A percentile compares a stretch with the other conserved stretches of the same genome.
These are phyloP conservation scores for Backusella westeae DNA, from an alignment of 192 early-diverging fungal genomes.

Conservation along the genomic window DNA sequence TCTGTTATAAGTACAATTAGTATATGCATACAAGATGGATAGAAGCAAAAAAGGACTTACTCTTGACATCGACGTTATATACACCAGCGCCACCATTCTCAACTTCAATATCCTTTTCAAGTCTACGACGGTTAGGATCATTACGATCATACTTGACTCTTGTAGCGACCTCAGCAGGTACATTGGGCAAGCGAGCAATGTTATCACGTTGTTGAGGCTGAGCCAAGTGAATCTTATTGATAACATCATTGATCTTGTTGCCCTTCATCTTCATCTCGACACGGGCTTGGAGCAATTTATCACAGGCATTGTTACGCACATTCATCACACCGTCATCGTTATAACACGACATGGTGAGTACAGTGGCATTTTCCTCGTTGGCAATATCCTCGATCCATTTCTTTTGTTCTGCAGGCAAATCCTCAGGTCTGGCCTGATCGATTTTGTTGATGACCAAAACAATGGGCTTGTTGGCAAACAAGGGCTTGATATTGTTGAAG, in stretches of 20 bases:
- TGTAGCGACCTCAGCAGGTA: constrained; percentile 72
- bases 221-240: constrained; percentile 96
- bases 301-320: constrained; percentile 89
- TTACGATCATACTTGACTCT: constrained; percentile 72
- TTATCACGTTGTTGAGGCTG: constrained; percentile 85
- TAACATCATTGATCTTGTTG: constrained; percentile 84
- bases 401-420: constrained; percentile 70
- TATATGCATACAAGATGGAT: too few species aligned
- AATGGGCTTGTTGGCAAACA: constrained; percentile 98
- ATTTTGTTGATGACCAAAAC: constrained; percentile 96
- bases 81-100: constrained; percentile 95
- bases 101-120: constrained; percentile 90
- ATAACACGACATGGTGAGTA: constrained; percentile 85
- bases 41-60: constrained; percentile 27
- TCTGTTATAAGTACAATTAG: constrained; percentile 30
- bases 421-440: constrained; percentile 82
- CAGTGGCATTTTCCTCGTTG: constrained; percentile 65
- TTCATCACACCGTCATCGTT: constrained; percentile 97
- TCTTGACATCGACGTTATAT: constrained; percentile 93
- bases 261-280: constrained; percentile 96
- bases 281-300: constrained; percentile 85
- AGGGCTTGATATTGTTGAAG: constrained; percentile 94
- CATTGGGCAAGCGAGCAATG: constrained; percentile 73
- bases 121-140: constrained; percentile 78
- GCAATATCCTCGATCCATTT: constrained; percentile 72